Evolutionary conservation across 176 grass and related monocot genomes (phyloP).

Genomic region (Phoenix dactylifera): DNA sequence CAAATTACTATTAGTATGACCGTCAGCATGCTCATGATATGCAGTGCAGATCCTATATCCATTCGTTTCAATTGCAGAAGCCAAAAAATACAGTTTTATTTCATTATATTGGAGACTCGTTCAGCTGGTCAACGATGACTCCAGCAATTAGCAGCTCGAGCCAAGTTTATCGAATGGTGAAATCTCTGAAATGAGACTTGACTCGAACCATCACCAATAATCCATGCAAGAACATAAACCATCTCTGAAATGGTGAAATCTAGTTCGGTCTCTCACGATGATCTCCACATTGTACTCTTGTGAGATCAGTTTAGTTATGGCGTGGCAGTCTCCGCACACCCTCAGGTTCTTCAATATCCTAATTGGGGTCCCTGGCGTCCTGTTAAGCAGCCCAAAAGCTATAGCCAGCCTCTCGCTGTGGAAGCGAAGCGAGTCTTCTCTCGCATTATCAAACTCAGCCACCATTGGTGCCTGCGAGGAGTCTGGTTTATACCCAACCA

Average conservation of each 20-base stretch:
- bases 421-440: conserved; percentile 38
- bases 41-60: too few species aligned
- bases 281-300: conserved; percentile 57
- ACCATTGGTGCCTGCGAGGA: conserved; percentile 51
- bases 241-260: conserved; percentile 84
- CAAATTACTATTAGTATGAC: too few species aligned
- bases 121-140: too few species aligned
- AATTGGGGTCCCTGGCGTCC: conserved; percentile 33
- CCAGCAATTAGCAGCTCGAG: too few species aligned
- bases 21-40: too few species aligned
- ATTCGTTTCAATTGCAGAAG: too few species aligned
- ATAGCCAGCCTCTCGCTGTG: conserved; percentile 79
- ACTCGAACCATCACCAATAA: conserved; percentile 57
- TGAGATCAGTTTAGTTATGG: conserved; percentile 68
- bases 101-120: too few species aligned
- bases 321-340: conserved; percentile 80
- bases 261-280: conserved; percentile 70
- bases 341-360: conserved; percentile 83
- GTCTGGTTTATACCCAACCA: conserved; percentile 56
- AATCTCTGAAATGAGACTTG: too few species aligned
- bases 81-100: too few species aligned
- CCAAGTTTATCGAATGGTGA: too few species aligned
- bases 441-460: conserved; percentile 26
- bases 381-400: conserved; percentile 60
- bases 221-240: conserved; percentile 75